A percentile compares a stretch with the other conserved stretches of the same genome.
phyloP scores from a whole-genome alignment of 2,329 filamentous ascomycete species.

The Beauveria sp. region DNA sequence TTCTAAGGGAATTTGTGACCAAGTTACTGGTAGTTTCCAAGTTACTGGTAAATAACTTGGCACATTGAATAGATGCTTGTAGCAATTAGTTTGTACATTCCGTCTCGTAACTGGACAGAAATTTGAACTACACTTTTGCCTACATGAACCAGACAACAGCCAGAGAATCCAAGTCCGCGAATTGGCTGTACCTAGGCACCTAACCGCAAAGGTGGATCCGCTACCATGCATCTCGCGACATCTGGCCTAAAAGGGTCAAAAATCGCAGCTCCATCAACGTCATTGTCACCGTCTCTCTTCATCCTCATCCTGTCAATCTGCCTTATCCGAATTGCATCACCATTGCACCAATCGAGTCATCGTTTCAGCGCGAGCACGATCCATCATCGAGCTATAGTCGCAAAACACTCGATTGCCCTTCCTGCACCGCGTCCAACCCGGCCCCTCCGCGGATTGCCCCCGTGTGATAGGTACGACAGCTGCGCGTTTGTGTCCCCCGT shows the following conservation, averaged over 20 bases:
- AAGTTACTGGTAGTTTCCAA: too few species aligned
- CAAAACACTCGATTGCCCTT: neutral
- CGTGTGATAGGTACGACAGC: neutral
- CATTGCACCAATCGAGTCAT: neutral
- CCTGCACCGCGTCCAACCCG: neutral
- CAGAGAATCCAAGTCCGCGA: too few species aligned
- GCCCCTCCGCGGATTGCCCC: too few species aligned
- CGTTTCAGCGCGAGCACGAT: neutral
- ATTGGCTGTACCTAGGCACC: neutral
- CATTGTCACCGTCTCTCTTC: conserved; percentile 2
- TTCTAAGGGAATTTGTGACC: too few species aligned
- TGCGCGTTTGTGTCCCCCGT: neutral
- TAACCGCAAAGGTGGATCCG: neutral
- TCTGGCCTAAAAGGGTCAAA: conserved; percentile 11
- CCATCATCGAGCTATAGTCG: neutral
- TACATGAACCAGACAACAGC: too few species aligned
- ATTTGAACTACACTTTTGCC: too few species aligned
- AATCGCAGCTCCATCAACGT: conserved; percentile 2
- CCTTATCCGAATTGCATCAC: neutral
- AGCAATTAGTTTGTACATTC: too few species aligned
- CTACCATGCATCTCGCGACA: conserved; percentile 9
- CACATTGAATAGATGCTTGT: too few species aligned
- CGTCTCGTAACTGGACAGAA: too few species aligned
- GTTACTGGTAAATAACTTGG: too few species aligned
- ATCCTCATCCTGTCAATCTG: neutral